Base-by-base conservation (phyloP, 2,329 filamentous ascomycete genomes). In the Colletotrichum sp. region DNA sequence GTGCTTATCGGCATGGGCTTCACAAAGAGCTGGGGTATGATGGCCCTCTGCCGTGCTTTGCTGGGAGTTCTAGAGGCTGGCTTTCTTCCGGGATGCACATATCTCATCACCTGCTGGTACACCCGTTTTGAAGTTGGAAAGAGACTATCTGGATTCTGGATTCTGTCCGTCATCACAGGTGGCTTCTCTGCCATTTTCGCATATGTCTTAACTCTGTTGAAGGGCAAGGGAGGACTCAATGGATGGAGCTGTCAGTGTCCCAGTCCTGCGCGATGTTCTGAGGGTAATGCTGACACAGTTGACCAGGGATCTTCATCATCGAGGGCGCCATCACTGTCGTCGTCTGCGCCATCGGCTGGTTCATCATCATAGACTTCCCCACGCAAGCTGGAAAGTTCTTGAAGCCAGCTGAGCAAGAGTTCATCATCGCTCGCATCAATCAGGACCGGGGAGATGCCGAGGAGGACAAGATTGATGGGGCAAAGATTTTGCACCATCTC, bases 81-180 rank as follows among this genome's bases (percentile, higher is more conserved):
- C 4, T 83, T 83, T 44, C 71, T 84, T 15, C 81, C 82, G 36
- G 79, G 81, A 21, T 85, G 83, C 71, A 83, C 82, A 10, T 85
- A 81, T 74, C 76, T 85, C 9, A 80, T 85, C 18, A 80, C 79
- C 9, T 84, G 81, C 52, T 85, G 84, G 83, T 85, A 85, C 71
- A 80, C 79, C 18, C 79, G 84, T 6, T 85, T 82, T 59, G 84
- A 85, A 72, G 81, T 85, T 3, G 82, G 79, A 16, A 82, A 81
- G 52, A 77, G 82, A 44, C 49, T 77, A 3, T 75, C 75, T 3
- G 67, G 57, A 1, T 77, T 77, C 6, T 75, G 75, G 75, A 75
- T 77, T 44, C 26, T 77, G 5, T 75, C 75, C n/a, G 63, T 71
- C 18, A 8, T 77, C 9, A 26, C 64, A 3, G 67, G 67, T 21